Conservation (phyloP, 495 filamentous ascomycete genomes). For the Chaetomium tenue region DNA sequence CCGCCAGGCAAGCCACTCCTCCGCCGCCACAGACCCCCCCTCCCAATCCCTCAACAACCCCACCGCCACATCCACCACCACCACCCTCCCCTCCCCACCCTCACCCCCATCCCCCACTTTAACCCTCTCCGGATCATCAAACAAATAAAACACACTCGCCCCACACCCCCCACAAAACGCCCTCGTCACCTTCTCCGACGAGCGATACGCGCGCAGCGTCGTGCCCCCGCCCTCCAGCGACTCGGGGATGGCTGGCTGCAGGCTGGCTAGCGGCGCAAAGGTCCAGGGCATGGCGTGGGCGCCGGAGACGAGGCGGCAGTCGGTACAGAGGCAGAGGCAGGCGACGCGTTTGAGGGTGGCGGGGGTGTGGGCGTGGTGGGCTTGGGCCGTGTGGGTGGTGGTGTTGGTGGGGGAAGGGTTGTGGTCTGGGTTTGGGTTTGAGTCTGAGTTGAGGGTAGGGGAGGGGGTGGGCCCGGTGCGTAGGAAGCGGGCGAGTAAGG, state of each 20-base stretch:
- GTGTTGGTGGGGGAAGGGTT: not conserved
- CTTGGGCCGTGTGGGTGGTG: too few species aligned
- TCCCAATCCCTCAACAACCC: conserved; percentile 54
- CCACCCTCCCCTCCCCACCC: conserved; percentile 18
- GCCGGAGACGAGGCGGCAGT: conserved; percentile 58
- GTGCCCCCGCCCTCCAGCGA: conserved; percentile 49
- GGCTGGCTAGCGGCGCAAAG: conserved; percentile 56
- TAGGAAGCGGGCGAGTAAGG: conserved; percentile 21
- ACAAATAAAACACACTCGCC: conserved; percentile 54
- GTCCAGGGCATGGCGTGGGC: conserved; percentile 63
- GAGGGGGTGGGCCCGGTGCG: not conserved
- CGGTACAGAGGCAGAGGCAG: conserved; percentile 57
- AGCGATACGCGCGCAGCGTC: conserved; percentile 55
- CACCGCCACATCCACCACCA: conserved; percentile 54
- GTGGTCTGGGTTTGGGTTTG: too few species aligned
- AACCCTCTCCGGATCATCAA: conserved; percentile 4
- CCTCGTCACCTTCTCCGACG: conserved; percentile 51
- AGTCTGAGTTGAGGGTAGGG: not conserved
- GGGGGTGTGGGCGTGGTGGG: not conserved
- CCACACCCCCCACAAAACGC: conserved; percentile 64
- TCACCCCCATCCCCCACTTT: too few species aligned
- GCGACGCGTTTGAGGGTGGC: conserved; percentile 53
- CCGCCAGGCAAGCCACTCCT: conserved; percentile 42
- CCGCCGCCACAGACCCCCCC: conserved; percentile 49
- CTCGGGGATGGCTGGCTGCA: conserved; percentile 40